Base-by-base conservation (phyloP, 139 green algal species). In the Edaphochlamys debaryana region DNA sequence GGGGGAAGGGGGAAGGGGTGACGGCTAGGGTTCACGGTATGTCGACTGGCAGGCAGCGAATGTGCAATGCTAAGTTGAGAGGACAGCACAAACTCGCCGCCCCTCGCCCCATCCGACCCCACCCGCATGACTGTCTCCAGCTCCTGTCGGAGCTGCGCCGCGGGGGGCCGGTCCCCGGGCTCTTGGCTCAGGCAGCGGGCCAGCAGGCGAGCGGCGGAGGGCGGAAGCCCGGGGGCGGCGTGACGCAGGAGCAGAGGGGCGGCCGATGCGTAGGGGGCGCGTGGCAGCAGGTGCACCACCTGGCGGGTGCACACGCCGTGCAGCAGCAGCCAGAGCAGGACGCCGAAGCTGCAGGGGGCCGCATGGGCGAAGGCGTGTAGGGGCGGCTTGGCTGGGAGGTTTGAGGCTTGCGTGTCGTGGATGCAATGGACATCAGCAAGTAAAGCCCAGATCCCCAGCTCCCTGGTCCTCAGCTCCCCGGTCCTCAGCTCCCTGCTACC, bases 301-400 rank as follows among this genome's bases (percentile, higher is more conserved):
- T 34, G 25, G 27, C 56, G n/a, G n/a, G n/a, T 66, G 56, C 20
- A 19, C 48, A 54, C 48, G 50, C 63, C 63, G 32, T 42, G 63
- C 30, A 50, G 32, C 71, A 79, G n/a, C 68, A 79, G 32, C 64
- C 67, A 85, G 36, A 85, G 37, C 34, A 85, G 19, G 17, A 85
- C 52, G 40, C 79, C 79, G 40, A 79, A 85, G 38, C 66, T 36
- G 50, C 50, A 17, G 50, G 2, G 50, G 50, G 7, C 23, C 7
- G 50, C 6, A 58, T 23, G 11, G 11, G 15, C 11, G 11, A 15
- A 54, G 11, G 48, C 25, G 20, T 29, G 50, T 3, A 58, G 2
- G 6, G 4, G 50, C 4, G 6, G 2, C 50, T 19, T 58, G 2
- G 50, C 6, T n/a, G n/a, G n/a, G n/a, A n/a, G n/a, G n/a, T n/a